A percentile compares a stretch with the other conserved stretches of the same genome.
These are phyloP conservation scores for Saccharomyces hybrid DNA, from an alignment of 1,139 yeast genomes.

Conservation along the genomic window DNA sequence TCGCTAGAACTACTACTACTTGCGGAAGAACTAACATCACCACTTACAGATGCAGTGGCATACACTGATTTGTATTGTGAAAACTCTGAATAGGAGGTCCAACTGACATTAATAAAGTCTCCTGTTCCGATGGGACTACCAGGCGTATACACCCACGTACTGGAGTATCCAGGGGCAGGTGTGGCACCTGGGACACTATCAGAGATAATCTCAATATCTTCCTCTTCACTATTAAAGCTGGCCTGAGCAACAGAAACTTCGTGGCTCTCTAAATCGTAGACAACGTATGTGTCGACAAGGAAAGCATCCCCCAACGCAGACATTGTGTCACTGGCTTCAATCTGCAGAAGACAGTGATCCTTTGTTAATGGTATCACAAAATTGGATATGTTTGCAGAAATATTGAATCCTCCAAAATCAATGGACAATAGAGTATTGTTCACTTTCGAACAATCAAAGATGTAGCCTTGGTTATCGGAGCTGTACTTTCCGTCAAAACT, in stretches of 20 bases:
- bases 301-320: constrained; percentile 63
- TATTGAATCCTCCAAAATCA: constrained; percentile 45
- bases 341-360: constrained; percentile 32
- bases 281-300: constrained; percentile 64
- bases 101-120: background rate
- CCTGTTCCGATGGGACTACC: background rate
- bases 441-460: constrained; percentile 23
- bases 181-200: constrained; percentile 41
- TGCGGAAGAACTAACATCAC: background rate
- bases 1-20: background rate
- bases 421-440: constrained; percentile 32
- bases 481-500: constrained; percentile 35
- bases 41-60: background rate
- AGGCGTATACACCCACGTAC: constrained; percentile 27
- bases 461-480: constrained; percentile 30
- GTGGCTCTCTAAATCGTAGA: constrained; percentile 60
- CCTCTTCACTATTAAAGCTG: constrained; percentile 31
- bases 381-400: constrained; percentile 41
- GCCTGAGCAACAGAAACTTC: constrained; percentile 66
- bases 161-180: constrained; percentile 34
- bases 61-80: background rate
- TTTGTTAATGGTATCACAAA: constrained; percentile 26
- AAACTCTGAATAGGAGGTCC: background rate
- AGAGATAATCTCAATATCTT: constrained; percentile 39
- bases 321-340: constrained; percentile 27